Evolutionary conservation across 768 basidiomycete species (phyloP).

Genomic region (Clathrus columnatus): DNA sequence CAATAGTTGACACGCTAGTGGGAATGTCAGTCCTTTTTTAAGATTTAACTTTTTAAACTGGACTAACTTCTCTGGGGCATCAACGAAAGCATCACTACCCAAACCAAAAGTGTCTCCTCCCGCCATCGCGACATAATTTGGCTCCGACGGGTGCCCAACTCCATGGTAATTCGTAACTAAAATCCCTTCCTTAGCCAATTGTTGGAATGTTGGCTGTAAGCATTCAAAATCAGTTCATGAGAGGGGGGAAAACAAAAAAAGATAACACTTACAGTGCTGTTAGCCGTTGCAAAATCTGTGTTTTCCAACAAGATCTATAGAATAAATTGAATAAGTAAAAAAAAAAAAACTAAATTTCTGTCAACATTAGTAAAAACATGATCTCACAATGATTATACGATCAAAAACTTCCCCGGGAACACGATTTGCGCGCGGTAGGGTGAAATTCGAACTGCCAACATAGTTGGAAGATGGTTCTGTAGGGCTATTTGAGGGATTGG

Average conservation of each 20-base stretch:
- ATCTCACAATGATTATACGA: constrained; percentile 25
- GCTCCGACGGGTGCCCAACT: constrained; percentile 51
- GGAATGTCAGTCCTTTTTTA: neutral
- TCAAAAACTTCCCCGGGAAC: constrained; percentile 38
- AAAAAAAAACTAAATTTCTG: neutral
- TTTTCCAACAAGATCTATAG: constrained; percentile 55
- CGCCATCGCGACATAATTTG: constrained; percentile 39
- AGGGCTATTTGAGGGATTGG: constrained; percentile 6
- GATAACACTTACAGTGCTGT: constrained; percentile 3
- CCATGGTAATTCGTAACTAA: constrained; percentile 28
- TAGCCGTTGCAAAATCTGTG: constrained; percentile 37
- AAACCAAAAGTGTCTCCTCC: constrained; percentile 45
- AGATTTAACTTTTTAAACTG: neutral
- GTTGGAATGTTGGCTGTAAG: constrained; percentile 20
- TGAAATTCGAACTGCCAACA: constrained; percentile 34
- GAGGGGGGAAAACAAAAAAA: neutral
- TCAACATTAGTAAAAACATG: too few relatives aligned
- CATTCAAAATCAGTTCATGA: neutral
- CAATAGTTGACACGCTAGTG: constrained; percentile 43
- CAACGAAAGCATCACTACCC: constrained; percentile 30
- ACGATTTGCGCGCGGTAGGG: constrained; percentile 29
- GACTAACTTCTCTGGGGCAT: constrained; percentile 17
- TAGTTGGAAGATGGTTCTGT: constrained; percentile 27
- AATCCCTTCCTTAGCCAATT: constrained; percentile 42
- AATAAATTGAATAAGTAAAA: constrained; percentile 17